Evolutionary conservation across 176 grass and related monocot species (phyloP), one percentile per base, ranked within the genome.

Genomic region (Poa pratensis): DNA sequence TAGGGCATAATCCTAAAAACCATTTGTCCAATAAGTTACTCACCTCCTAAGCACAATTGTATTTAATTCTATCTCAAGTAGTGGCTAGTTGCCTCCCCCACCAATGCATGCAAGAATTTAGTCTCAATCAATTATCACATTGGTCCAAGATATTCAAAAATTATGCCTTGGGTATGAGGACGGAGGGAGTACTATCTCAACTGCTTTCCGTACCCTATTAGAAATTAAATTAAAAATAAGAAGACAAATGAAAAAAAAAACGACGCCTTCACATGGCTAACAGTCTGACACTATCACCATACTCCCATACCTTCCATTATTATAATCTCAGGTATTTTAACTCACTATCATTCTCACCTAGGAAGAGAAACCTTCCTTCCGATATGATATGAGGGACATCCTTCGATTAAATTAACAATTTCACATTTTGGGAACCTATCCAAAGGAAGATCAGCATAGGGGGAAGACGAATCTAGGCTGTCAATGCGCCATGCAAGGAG

Each of bases 361-460:
- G 74, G 80, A 79, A 49, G 74, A 24, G 80, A 45, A 74, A 42
- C 48, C 74, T 78, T 85, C 59, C 66, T 83, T 85, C 37, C 74
- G 54, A 85, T 59, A 37, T 76, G 54, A 85, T 59, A 37, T 76
- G 20, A 28, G 59, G 39, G 58, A 85, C 77, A 90, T 73, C 66
- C 67, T 58, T 28, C 7, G 40, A 66, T 79, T 35, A 82, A 46
- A 87, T 80, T 87, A 90, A 83, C 65, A 46, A 24, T 67, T 13
- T 26, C 54, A 28, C 32, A 40, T 58, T 26, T 86, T n/a, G 80
- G 84, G 74, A 90, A 58, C 84, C 60, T 87, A 79, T 45, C 80
- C 88, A 79, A 83, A 82, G 84, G 73, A 64, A 82, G 64, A 90
- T 85, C 86, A 82, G 70, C 82, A 82, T 91, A 81, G 78, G 82